phyloP scores from a whole-genome alignment of 257 asterid species.

The Solanum bukasovii region DNA sequence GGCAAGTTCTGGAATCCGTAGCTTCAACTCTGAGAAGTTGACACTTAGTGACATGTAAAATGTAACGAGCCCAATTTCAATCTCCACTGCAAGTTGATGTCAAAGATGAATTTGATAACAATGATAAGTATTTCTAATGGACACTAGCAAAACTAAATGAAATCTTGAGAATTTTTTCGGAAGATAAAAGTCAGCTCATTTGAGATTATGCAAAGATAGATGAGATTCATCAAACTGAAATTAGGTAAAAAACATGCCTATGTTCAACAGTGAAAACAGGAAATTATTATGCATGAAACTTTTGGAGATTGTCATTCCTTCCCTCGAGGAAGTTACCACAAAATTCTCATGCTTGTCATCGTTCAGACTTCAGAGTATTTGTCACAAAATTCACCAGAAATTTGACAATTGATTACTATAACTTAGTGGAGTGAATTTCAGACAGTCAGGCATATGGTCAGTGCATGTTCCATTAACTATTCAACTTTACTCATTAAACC shows the following conservation, averaged over 20 bases:
- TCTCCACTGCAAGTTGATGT: slow-evolving; percentile 41
- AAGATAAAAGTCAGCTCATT: neutral
- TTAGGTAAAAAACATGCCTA: neutral
- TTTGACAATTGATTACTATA: neutral
- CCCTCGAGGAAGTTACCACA: neutral
- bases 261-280: neutral
- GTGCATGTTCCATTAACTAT: neutral
- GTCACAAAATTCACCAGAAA: neutral
- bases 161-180: neutral
- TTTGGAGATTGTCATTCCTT: neutral
- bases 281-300: neutral
- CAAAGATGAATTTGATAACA: neutral
- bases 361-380: neutral
- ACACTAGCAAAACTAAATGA: neutral
- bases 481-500: neutral
- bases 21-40: slow-evolving; percentile 66
- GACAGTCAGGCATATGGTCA: neutral
- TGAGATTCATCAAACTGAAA: neutral
- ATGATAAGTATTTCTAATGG: neutral
- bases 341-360: neutral
- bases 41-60: slow-evolving; percentile 49
- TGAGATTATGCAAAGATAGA: neutral
- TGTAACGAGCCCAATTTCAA: slow-evolving; percentile 45
- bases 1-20: slow-evolving; percentile 58
- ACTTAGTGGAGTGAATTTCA: neutral